These are phyloP conservation scores for Neonectria punicea DNA, from an alignment of 2,329 filamentous ascomycete genomes.

Conservation along the genomic window DNA sequence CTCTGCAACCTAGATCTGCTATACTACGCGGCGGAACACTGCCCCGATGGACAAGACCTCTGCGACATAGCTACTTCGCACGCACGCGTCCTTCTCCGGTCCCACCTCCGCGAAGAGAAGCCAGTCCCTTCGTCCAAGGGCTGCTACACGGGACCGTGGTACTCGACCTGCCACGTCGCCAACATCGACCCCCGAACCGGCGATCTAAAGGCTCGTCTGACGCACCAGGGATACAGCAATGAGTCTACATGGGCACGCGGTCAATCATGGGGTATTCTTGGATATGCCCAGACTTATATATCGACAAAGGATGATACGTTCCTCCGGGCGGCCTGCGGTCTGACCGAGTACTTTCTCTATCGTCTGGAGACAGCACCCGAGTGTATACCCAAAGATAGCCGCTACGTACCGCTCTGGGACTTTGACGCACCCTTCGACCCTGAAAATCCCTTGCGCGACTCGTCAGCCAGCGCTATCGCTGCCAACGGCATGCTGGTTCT, in stretches of 20 bases:
- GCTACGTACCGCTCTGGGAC: conserved; percentile 40
- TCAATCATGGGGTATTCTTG: conserved; percentile 61
- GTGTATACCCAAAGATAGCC: too few species aligned
- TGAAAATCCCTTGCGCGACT: conserved; percentile 45
- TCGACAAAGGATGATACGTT: conserved; percentile 57
- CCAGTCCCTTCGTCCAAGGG: conserved; percentile 8
- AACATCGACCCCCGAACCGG: conserved; percentile 57
- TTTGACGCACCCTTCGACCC: conserved; percentile 55
- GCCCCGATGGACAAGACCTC: conserved; percentile 39
- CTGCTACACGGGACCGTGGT: conserved; percentile 37
- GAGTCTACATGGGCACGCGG: conserved; percentile 60
- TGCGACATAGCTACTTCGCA: conserved; percentile 51
- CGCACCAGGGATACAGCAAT: conserved; percentile 58
- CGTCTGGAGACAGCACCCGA: conserved; percentile 46
- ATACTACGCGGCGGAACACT: conserved; percentile 51
- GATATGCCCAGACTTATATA: conserved; percentile 59
- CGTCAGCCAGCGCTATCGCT: conserved; percentile 52
- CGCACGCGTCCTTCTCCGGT: conserved; percentile 50
- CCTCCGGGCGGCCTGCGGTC: conserved; percentile 54
- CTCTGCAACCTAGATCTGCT: conserved; percentile 54
- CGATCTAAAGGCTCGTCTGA: conserved; percentile 51
- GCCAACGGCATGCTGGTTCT: conserved; percentile 55
- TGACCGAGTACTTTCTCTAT: conserved; percentile 59
- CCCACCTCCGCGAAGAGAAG: conserved; percentile 52
- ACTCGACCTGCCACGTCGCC: conserved; percentile 55